A percentile compares a stretch with the other conserved stretches of the same genome.
These are phyloP conservation scores for Alternaria gaisen DNA, from an alignment of 2,329 filamentous ascomycete species.

Conservation along the genomic window DNA sequence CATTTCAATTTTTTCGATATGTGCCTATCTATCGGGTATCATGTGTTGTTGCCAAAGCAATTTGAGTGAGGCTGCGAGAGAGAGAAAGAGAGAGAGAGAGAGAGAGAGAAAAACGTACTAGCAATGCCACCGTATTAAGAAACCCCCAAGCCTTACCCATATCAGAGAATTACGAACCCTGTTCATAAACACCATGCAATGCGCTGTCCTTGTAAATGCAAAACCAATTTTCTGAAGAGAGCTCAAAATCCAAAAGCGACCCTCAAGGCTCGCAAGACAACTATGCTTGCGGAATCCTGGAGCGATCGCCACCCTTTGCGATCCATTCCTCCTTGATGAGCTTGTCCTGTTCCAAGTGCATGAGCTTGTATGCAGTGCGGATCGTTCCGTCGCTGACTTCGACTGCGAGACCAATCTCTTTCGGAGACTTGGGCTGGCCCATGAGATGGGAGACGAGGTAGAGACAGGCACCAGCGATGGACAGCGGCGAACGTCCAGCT, in stretches of 20 bases:
- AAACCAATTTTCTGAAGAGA: background rate
- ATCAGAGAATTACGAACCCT: background rate
- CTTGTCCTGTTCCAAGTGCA: slow-evolving; percentile 77
- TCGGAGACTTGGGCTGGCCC: slow-evolving; percentile 79
- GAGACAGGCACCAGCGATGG: slow-evolving; percentile 93
- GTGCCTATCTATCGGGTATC: slow-evolving; percentile 21
- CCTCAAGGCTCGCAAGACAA: background rate
- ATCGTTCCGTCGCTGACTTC: slow-evolving; percentile 97
- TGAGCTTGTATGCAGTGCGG: slow-evolving; percentile 90
- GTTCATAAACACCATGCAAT: slow-evolving; percentile 4
- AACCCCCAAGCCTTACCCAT: background rate
- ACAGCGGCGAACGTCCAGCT: slow-evolving; percentile 91
- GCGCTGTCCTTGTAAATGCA: background rate
- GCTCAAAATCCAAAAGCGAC: background rate
- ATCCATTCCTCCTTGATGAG: slow-evolving; percentile 81
- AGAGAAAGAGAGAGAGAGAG: too few relatives aligned
- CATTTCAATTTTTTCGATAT: slow-evolving; percentile 8
- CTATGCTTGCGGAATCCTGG: slow-evolving; percentile 67
- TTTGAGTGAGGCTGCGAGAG: background rate
- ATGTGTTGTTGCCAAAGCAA: slow-evolving; percentile 7
- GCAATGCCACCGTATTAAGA: background rate
- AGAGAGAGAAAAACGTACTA: background rate
- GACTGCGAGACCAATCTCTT: slow-evolving; percentile 83
- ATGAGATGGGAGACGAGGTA: slow-evolving; percentile 94
- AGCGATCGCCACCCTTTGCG: slow-evolving; percentile 74